These are phyloP conservation scores for Antrodiella citrinella DNA, from an alignment of 768 basidiomycete genomes.

Conservation along the genomic window DNA sequence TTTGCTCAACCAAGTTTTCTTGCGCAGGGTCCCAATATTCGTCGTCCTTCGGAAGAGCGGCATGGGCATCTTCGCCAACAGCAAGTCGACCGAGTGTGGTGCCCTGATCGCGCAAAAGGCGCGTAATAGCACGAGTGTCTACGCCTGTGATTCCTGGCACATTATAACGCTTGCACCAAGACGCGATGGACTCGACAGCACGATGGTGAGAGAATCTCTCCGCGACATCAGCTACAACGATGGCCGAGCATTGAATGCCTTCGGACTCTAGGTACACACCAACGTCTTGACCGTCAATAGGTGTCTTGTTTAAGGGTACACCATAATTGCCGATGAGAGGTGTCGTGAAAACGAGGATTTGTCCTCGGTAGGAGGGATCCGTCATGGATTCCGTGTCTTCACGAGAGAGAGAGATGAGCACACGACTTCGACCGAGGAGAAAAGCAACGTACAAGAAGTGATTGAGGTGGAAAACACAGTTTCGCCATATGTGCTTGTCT, in stretches of 20 bases:
- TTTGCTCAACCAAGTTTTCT: constrained; percentile 92
- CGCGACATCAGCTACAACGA: constrained; percentile 92
- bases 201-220: constrained; percentile 92
- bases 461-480: constrained; percentile 99
- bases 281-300: constrained; percentile 66
- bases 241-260: constrained; percentile 83
- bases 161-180: constrained; percentile 87
- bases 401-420: not conserved
- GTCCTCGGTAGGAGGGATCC: constrained; percentile 95
- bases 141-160: constrained; percentile 95
- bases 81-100: constrained; percentile 92
- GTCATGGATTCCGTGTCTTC: constrained; percentile 99
- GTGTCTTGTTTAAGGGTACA: constrained; percentile 74
- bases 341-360: constrained; percentile 97
- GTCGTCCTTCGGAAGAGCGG: constrained; percentile 47
- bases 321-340: constrained; percentile 99
- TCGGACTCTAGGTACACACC: constrained; percentile 86
- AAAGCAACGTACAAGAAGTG: constrained; percentile 72
- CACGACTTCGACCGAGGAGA: not conserved
- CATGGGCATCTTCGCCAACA: constrained; percentile 61
- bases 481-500: constrained; percentile 85
- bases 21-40: constrained; percentile 90
- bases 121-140: constrained; percentile 95
- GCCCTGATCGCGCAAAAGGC: constrained; percentile 89
- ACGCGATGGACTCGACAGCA: constrained; percentile 85